Base-by-base conservation (phyloP, 192 early-diverging fungal species). In the Phlyctochytrium bullatum region DNA sequence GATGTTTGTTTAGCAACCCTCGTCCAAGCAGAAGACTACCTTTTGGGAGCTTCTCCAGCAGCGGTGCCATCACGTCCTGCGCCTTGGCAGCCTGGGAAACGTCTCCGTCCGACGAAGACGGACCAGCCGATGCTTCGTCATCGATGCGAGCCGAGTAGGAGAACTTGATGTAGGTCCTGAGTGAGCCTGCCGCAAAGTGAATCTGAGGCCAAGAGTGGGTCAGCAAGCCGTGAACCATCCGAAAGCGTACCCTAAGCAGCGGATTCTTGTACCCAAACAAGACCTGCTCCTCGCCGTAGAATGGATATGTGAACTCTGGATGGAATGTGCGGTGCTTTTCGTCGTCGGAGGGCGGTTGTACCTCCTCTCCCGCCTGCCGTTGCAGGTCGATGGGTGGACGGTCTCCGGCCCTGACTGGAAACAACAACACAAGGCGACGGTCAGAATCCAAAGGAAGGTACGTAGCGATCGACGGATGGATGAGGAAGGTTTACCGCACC, bases 181-280 rank as follows among this genome's bases (percentile, higher is more conserved):
- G 76, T 6, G 92, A 92, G 25, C 93, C 93, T 3, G 90, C 82
- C 0, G 90, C 81, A 69, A 88, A 96, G 56, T 82, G 78, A 17
- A 97, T 69, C 91, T 92, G 80, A 10, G 40, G 40, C 40, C 10
- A 14, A 14, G 12, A 50, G 40, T n/a, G n/a, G n/a, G n/a, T n/a
- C n/a, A n/a, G n/a, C n/a, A n/a, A n/a, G n/a, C 12, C 24, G 56
- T 12, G 14, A 6, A 20, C 6, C 12, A 12, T 16, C 28, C n/a
- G n/a, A n/a, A n/a, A n/a, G 29, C 53, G 14, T 23, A 69, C 67
- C 47, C 61, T 12, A 20, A 69, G 31, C 36, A 67, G 52, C 6
- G 71, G 76, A 36, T 89, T 86, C 75, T 92, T 93, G 79, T 93
- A 98, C 35, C 96, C 96, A 62, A 90, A 94, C 20, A 94, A 84